A percentile compares a stretch with the other conserved stretches of the same genome.
Conservation (phyloP, 257 asterid species). For the Orobanche coerulescens region DNA sequence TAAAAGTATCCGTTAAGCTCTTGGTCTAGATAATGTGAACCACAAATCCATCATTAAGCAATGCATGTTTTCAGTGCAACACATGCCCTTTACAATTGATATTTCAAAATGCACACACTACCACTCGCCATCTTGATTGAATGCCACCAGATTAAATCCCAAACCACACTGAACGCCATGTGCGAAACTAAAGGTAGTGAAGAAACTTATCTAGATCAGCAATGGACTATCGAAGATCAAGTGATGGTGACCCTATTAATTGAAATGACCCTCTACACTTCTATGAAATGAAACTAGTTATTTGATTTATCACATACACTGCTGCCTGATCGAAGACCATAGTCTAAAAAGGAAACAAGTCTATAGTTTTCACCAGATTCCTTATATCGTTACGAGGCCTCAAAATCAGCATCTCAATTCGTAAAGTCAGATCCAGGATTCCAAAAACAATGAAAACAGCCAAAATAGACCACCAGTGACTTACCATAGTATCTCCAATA, state of each 20-base stretch:
- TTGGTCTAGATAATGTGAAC: neutral
- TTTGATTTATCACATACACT: neutral
- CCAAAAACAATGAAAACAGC: neutral
- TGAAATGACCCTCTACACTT: neutral
- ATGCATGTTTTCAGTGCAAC: neutral
- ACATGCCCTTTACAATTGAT: neutral
- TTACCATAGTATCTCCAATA: constrained; percentile 98
- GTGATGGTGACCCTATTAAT: neutral
- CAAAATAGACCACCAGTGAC: constrained; percentile 10
- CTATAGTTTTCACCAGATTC: neutral
- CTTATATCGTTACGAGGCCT: neutral
- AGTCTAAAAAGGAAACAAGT: neutral
- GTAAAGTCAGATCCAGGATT: constrained; percentile 9
- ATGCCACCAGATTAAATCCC: neutral
- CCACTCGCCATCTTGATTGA: neutral
- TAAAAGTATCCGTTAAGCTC: neutral
- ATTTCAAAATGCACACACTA: neutral
- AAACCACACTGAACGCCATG: neutral
- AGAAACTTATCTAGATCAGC: neutral
- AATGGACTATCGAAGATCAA: neutral
- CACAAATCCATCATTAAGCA: neutral
- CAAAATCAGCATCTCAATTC: constrained; percentile 8
- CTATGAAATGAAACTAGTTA: neutral
- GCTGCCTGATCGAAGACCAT: neutral
- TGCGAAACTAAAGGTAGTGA: neutral